Evolutionary conservation across 2,329 filamentous ascomycete species (phyloP), one percentile per base, ranked within the genome.

Genomic region (Colletotrichum spinosum): DNA sequence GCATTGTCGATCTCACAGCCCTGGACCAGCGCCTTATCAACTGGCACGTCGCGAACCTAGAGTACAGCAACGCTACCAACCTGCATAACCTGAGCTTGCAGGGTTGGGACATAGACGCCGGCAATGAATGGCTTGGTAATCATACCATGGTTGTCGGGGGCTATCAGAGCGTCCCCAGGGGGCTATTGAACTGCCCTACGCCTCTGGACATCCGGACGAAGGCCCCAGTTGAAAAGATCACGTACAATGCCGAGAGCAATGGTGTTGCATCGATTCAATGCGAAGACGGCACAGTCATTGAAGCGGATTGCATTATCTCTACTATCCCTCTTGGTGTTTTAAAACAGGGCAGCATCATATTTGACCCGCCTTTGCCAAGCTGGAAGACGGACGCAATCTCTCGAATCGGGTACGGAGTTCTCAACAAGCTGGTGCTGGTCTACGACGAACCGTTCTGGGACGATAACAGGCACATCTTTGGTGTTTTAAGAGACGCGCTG

Each of bases 1-100:
- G 86, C 38, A 86, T 99, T 53, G 85, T 98, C 35, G 90, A 97
- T 64, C 80, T 99, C 56, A 92, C 89, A 12, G 87, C 94, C 1
- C 92, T 93, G 74, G 96, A 99, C 73, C 90, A 97, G 77, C 88
- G 96, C 50, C 83, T 99, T 13, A 86, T 98, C 73, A 99, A 97
- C 74, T 99, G 96, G 96, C 97, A 99, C 77, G 92, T 97, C 76
- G 97, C 97, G 69, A 99, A 99, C 74, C 85, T 99, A 12, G 96
- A 99, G 77, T 99, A 99, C 75, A 97, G 95, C 68, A 99, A 98
- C 76, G 96, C 96, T 2, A 92, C 90, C 2, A 97, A 94, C 69
- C 89, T 97, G 59, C 90, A 92, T 69, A 91, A 92, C 68, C 86
- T 99, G 15, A 98, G 95, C 76, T 86, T 99, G 12, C 89, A 90